Base-by-base conservation (phyloP, 768 basidiomycete genomes). In the Lactarius sanguifluus region DNA sequence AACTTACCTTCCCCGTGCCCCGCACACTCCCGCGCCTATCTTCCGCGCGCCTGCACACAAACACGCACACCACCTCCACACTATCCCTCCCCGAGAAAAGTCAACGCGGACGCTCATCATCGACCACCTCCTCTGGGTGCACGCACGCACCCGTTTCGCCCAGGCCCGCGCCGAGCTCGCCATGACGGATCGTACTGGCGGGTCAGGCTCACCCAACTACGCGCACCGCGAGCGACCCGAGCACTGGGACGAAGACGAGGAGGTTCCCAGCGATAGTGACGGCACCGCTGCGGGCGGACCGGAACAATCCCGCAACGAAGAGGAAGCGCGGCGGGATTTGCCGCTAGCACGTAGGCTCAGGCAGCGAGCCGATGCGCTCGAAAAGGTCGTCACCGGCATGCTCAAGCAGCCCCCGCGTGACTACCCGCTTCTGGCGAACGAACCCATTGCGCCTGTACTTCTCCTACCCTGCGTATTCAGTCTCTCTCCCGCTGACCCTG, bases 101-200 rank as follows among this genome's bases (percentile, higher is more conserved):
- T 90, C 89, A n/a, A 93, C 92, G 9, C 81, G 91, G 38, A 94
- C 91, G 12, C 81, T 94, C 64, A 94, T 94, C 71, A 86, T 94
- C 64, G 92, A 94, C 76, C 90, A 94, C 76, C 86, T 92, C 82
- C 79, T 93, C 58, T 94, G 90, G 90, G 89, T 88, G 8, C 92
- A 94, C 76, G 86, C 83, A 13, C 81, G 88, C 69, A 91, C 91
- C 16, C 83, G 92, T 65, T 91, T 92, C 69, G 86, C 88, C 9
- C 92, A 94, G 75, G 91, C 89, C 5, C 84, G 91, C 36, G 90
- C 91, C 61, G 92, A 93, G 75, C 83, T 94, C 13, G 90, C 89
- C 41, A 92, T 93, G 91, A 87, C 88, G 8, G 90, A 91, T 76
- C 87, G 85, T 65, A 87, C 90, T 0, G 90, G 90, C 7, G 90